phyloP scores from a whole-genome alignment of 306 rosid species.

The Fragaria iinumae region DNA sequence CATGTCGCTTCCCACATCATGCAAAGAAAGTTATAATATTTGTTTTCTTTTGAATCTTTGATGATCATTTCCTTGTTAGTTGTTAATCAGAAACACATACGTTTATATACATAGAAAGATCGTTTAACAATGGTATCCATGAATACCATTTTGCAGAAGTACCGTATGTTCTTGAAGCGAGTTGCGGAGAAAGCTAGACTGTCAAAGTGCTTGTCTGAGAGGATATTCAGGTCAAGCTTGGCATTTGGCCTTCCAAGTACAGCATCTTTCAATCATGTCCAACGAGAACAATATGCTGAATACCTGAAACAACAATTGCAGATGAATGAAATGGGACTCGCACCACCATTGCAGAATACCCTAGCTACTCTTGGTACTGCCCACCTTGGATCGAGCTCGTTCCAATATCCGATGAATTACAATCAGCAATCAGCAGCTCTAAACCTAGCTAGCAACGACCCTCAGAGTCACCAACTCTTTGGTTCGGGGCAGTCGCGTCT shows the following conservation, averaged over 20 bases:
- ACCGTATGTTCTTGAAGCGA: constrained; percentile 45
- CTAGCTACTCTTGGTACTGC: background rate
- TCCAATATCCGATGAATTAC: constrained; percentile 6
- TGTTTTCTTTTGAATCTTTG: background rate
- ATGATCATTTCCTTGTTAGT: background rate
- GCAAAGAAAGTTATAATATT: background rate
- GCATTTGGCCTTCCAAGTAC: constrained; percentile 33
- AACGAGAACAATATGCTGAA: constrained; percentile 9
- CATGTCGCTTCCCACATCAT: background rate
- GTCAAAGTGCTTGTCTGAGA: constrained; percentile 30
- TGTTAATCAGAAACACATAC: background rate
- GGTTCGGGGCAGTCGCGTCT: constrained; percentile 5
- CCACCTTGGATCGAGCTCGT: constrained; percentile 9
- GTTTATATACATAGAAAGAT: background rate
- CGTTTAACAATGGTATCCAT: background rate
- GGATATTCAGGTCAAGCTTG: constrained; percentile 42
- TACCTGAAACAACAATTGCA: constrained; percentile 8
- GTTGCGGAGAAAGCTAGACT: constrained; percentile 39
- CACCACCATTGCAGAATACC: background rate
- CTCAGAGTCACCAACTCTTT: background rate
- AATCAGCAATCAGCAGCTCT: constrained; percentile 1
- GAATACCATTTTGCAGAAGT: constrained; percentile 42
- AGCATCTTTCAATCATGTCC: constrained; percentile 2
- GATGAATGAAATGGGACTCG: constrained; percentile 1
- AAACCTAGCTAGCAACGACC: background rate